phyloP scores from a whole-genome alignment of 2,329 filamentous ascomycete genomes.

The Ilyonectria sp. region DNA sequence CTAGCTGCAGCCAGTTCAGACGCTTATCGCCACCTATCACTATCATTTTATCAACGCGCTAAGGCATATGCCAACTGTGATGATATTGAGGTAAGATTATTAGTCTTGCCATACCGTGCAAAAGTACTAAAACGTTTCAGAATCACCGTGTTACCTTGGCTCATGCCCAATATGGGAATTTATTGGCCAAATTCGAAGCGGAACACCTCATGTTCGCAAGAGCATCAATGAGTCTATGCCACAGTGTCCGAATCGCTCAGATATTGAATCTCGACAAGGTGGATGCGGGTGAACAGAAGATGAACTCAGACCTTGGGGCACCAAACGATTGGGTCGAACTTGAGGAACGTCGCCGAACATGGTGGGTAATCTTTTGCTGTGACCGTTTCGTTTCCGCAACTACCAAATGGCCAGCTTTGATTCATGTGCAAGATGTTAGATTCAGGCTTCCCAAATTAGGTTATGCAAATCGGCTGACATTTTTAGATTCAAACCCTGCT shows the following conservation, averaged over 20 bases:
- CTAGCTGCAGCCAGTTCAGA: constrained; percentile 31
- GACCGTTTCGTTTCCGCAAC: constrained; percentile 88
- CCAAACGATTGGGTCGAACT: constrained; percentile 79
- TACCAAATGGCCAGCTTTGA: constrained; percentile 87
- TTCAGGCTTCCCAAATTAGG: no score
- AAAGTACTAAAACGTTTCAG: constrained; percentile 5
- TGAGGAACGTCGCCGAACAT: constrained; percentile 81
- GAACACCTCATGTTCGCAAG: constrained; percentile 85
- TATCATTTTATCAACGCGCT: constrained; percentile 37
- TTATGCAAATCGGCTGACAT: no score
- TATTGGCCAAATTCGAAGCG: constrained; percentile 83
- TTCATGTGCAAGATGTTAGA: constrained; percentile 65
- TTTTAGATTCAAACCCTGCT: constrained; percentile 78
- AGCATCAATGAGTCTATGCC: constrained; percentile 84
- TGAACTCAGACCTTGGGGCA: not conserved
- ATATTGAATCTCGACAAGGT: constrained; percentile 87
- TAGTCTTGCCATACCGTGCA: no score
- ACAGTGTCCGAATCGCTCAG: constrained; percentile 76
- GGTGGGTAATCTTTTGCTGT: constrained; percentile 85
- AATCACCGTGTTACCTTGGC: constrained; percentile 67
- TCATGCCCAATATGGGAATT: constrained; percentile 82
- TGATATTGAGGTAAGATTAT: constrained; percentile 35
- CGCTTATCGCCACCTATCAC: constrained; percentile 28
- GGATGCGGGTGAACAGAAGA: constrained; percentile 75
- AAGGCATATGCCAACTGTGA: constrained; percentile 37